Evolutionary conservation across 441 rosid species (phyloP), one percentile per base, ranked within the genome.

Genomic region (Metrosideros polymorpha): DNA sequence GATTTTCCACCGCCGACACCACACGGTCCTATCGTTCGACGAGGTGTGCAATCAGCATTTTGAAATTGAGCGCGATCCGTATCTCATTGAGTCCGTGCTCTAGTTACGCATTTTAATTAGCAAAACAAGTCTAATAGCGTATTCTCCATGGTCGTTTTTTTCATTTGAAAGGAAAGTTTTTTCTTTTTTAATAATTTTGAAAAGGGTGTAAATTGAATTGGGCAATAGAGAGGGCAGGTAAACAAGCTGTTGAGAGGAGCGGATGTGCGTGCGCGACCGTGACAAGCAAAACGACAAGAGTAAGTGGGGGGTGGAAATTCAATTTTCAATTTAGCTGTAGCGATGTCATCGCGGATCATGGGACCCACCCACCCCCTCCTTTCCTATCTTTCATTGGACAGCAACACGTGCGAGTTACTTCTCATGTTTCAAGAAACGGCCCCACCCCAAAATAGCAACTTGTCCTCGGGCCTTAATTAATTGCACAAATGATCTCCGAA

Each of bases 101-200:
- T 39, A 4, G 9, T 18, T 8, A 18, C 18, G 22, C 71, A 30
- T 61, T 30, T 17, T 7, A 17, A 15, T 30, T 7, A 8, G 39
- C 75, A 17, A 29, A 61, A 61, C 39, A 17, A 66, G n/a, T 5
- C 7, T 24, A 35, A 2, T 35, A 12, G 27, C 2, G 14, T 6
- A 9, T 5, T 66, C 27, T 66, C 79, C 1, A 10, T 5, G 8
- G 45, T 24, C 45, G 4, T 18, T 2, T 1, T 32, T 32, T 9
- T 0, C 0, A 8, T 25, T 52, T 4, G 27, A 9, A 18, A 18
- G 43, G 5, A 24, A 22, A 8, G 0, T 0, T 6, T 52, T 3
- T 14, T 7, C 1, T n/a, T 13, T 14, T 14, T 0, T 2, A n/a
- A n/a, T n/a, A n/a, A 4, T 30, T 29, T 30, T 10, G 27, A 19